Evolutionary conservation across 2,329 filamentous ascomycete genomes (phyloP).

Genomic region (Aspergillus bombycis): DNA sequence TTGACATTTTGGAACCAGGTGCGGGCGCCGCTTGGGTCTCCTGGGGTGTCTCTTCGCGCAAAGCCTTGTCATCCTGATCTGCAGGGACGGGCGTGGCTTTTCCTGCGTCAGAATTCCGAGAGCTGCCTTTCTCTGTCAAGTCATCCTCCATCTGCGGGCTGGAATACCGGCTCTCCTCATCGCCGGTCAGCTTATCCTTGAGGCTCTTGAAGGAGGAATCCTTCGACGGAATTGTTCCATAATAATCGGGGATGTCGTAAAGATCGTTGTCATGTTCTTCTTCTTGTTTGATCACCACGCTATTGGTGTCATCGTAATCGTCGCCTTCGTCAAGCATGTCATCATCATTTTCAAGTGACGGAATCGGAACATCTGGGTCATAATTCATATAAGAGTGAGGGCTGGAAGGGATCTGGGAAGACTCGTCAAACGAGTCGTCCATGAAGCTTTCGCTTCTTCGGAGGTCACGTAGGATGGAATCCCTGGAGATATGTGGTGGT

Average conservation of each 20-base stretch:
- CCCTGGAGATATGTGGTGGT: constrained; percentile 81
- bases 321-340: constrained; percentile 60
- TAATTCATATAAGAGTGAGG: constrained; percentile 63
- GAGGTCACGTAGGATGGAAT: constrained; percentile 88
- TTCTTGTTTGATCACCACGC: constrained; percentile 69
- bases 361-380: constrained; percentile 88
- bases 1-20: constrained; percentile 39
- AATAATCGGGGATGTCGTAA: constrained; percentile 70
- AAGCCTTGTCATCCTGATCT: constrained; percentile 32
- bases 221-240: constrained; percentile 53
- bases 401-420: constrained; percentile 61
- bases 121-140: constrained; percentile 28
- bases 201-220: constrained; percentile 32
- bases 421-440: constrained; percentile 67
- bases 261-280: constrained; percentile 63
- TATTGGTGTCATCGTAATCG: constrained; percentile 56
- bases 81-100: constrained; percentile 37
- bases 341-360: constrained; percentile 74
- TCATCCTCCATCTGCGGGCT: constrained; percentile 40
- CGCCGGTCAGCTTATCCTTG: constrained; percentile 40
- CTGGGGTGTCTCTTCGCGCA: constrained; percentile 37
- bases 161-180: constrained; percentile 63
- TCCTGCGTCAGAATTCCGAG: constrained; percentile 30
- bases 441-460: constrained; percentile 66
- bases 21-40: constrained; percentile 27